Conservation (phyloP, 805 yeast genomes). For the Candida oleophila region DNA sequence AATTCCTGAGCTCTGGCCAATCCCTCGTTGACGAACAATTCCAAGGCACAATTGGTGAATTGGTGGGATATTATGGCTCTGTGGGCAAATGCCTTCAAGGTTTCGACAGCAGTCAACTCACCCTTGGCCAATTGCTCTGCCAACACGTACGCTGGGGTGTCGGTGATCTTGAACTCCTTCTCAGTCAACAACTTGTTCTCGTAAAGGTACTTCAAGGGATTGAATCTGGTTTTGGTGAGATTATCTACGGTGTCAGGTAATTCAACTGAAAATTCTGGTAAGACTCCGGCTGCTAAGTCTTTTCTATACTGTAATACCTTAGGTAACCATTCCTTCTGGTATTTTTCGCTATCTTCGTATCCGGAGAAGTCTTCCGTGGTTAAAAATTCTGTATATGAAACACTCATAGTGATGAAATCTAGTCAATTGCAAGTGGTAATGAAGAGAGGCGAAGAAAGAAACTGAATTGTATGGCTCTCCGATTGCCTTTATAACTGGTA, state of each 20-base stretch:
- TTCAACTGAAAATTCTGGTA: constrained; percentile 27
- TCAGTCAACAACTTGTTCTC: constrained; percentile 33
- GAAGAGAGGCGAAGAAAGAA: background rate
- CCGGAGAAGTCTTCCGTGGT: constrained; percentile 28
- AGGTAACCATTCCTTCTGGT: constrained; percentile 42
- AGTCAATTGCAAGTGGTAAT: background rate
- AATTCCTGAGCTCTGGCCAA: constrained; percentile 52
- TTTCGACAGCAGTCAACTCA: constrained; percentile 34
- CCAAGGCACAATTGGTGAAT: constrained; percentile 43
- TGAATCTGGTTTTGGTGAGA: constrained; percentile 31
- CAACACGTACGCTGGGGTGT: constrained; percentile 27
- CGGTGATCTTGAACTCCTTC: constrained; percentile 38
- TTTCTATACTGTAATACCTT: constrained; percentile 42
- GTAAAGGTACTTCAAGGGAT: constrained; percentile 34
- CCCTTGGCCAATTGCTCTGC: constrained; percentile 30
- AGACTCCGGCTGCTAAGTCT: constrained; percentile 27
- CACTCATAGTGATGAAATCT: constrained; percentile 10
- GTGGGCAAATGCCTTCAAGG: constrained; percentile 41
- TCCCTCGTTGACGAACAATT: constrained; percentile 56
- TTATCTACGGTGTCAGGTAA: constrained; percentile 33
- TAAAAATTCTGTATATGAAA: constrained; percentile 23
- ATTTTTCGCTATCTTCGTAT: constrained; percentile 44
- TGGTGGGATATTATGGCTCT: constrained; percentile 44
- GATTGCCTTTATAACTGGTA: background rate
- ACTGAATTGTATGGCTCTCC: background rate